These are phyloP conservation scores for Lentinula sp. DNA, from an alignment of 768 basidiomycete species.

Conservation along the genomic window DNA sequence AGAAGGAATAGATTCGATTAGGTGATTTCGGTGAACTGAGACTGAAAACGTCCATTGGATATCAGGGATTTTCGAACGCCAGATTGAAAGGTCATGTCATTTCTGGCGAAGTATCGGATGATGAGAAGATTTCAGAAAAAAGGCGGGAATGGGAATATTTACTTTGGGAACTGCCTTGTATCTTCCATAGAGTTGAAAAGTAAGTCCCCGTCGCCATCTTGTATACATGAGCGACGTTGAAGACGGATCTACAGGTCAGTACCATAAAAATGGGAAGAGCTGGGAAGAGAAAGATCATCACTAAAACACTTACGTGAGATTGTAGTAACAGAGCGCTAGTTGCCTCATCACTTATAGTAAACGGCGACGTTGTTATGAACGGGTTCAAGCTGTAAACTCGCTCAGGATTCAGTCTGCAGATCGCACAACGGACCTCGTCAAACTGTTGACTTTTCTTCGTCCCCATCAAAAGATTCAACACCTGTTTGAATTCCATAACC, in stretches of 20 bases:
- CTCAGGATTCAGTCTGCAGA: too few relatives aligned
- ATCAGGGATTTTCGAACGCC: background rate
- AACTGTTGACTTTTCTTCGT: too few relatives aligned
- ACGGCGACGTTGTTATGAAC: background rate
- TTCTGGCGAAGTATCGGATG: background rate
- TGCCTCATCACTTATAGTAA: background rate
- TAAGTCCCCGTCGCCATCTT: slow-evolving; percentile 1
- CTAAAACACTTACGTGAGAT: background rate
- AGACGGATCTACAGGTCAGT: background rate
- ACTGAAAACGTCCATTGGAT: background rate
- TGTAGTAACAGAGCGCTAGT: too few relatives aligned
- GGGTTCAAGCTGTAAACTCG: too few relatives aligned
- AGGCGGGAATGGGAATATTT: background rate
- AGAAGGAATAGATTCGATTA: background rate
- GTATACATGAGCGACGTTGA: background rate
- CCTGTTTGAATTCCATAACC: too few relatives aligned
- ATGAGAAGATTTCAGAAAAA: background rate
- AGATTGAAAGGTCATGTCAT: background rate
- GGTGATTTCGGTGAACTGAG: background rate
- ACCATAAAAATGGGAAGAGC: background rate
- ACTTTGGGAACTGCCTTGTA: background rate
- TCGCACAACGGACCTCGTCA: too few relatives aligned
- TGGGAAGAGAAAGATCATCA: background rate
- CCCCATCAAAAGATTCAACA: too few relatives aligned
- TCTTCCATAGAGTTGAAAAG: background rate